Base-by-base conservation (phyloP, 139 green algal species). In the Chlamydomonas schloesseri region DNA sequence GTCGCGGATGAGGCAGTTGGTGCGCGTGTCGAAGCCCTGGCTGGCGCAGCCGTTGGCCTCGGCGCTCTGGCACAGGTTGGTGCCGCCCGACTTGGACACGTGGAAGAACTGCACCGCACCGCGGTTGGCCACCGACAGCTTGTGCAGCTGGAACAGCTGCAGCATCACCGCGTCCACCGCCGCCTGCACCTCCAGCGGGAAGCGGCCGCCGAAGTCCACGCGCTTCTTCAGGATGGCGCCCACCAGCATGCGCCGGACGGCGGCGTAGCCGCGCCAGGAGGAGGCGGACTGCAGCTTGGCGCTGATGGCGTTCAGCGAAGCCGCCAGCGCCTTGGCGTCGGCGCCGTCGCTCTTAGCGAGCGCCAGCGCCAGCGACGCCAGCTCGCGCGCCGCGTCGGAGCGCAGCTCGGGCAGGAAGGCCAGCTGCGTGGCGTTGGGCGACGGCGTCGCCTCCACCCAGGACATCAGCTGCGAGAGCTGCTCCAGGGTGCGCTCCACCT, bases 61-160 rank as follows among this genome's bases (percentile, higher is more conserved):
- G 5, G 84, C 88, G 11, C 58, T 10, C 79, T 81, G 68, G 88
- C 88, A 91, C 69, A 91, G 68, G 76, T 88, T 91, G 47, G 88
- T 91, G 18, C 88, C 88, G n/a, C 88, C 88, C 0, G 88, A 91
- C 57, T 91, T 91, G 83, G 62, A 82, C 64, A 91, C 81, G 37
- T 91, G 88, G 73, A 92, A 88, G 79, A 92, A 92, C 70, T 92
- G 88, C 21, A 91, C 78, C 0, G 81, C 81, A 15, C 73, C 87
- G 3, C 82, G 79, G 28, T 37, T 23, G 11, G 82, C 88, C 10
- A 69, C 72, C 1, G 88, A 88, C 8, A 24, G 11, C 20, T 81
- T 84, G 73, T 91, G 88, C 37, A 88, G 65, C 37, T 34, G 64
- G 37, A 91, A 91, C 17, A 91, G 83, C 34, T 89, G 83, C 55